Conservation (phyloP, 2,329 filamentous ascomycete species). For the Aspergillus sp. region DNA sequence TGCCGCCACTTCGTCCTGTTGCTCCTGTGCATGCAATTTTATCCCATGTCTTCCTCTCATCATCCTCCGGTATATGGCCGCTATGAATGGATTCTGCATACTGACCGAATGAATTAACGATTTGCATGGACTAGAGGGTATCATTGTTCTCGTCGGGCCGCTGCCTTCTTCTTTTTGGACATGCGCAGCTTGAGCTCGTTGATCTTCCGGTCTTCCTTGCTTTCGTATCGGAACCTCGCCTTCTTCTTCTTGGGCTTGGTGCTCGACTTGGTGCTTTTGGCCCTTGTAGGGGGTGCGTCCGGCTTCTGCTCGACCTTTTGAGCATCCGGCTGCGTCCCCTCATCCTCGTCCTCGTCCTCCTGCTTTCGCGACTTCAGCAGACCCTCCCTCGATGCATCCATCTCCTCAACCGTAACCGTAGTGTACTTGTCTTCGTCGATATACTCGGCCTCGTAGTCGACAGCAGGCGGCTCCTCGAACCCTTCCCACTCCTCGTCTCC, state of each 20-base stretch:
- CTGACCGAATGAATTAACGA: conserved; percentile 3
- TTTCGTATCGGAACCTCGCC: conserved; percentile 88
- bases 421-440: conserved; percentile 94
- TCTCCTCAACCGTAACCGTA: conserved; percentile 84
- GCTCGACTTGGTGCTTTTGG: conserved; percentile 37
- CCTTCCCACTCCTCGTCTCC: conserved; percentile 55
- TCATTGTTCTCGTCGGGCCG: conserved; percentile 39
- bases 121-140: conserved; percentile 5
- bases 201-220: conserved; percentile 65
- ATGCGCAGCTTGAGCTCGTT: conserved; percentile 54
- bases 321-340: conserved; percentile 18
- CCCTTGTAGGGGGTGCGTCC: conserved; percentile 27
- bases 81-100: not conserved
- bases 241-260: conserved; percentile 67
- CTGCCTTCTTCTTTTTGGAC: conserved; percentile 62
- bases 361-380: conserved; percentile 47
- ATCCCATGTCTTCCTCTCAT: no score
- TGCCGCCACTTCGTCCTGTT: conserved; percentile 9
- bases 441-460: conserved; percentile 86
- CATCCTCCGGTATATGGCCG: no score
- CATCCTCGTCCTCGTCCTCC: conserved; percentile 15
- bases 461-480: conserved; percentile 43
- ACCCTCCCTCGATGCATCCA: conserved; percentile 68
- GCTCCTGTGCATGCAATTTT: conserved; percentile 1
- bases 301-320: conserved; percentile 21